Evolutionary conservation across 2,329 filamentous ascomycete species (phyloP).

Genomic region (Fusarium redolens): DNA sequence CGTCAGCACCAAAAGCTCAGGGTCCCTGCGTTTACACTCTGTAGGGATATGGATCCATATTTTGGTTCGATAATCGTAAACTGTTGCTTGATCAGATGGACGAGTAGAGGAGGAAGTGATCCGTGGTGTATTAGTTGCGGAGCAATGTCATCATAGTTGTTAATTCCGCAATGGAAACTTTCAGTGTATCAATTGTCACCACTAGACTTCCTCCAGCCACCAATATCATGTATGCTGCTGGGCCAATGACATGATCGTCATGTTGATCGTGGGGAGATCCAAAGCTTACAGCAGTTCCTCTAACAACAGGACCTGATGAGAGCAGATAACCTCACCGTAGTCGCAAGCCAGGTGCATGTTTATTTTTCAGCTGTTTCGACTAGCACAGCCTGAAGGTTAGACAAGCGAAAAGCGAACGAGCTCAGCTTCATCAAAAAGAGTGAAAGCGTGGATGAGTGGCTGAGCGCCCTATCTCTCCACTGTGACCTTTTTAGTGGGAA

Average conservation of each 20-base stretch:
- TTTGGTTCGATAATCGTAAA: constrained; percentile 2
- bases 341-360: constrained; percentile 3
- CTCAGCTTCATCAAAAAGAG: neutral
- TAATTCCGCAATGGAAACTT: constrained; percentile 17
- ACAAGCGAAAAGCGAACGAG: constrained; percentile 15
- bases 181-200: neutral
- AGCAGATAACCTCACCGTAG: neutral
- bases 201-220: constrained; percentile 16
- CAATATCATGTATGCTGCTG: constrained; percentile 21
- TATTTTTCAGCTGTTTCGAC: constrained; percentile 17
- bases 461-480: constrained; percentile 23
- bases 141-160: constrained; percentile 23
- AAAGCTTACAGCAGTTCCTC: constrained; percentile 6
- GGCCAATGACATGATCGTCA: constrained; percentile 38
- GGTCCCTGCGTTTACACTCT: constrained; percentile 21
- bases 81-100: neutral
- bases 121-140: neutral
- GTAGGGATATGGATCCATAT: constrained; percentile 10
- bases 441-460: constrained; percentile 20
- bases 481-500: constrained; percentile 31
- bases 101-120: neutral
- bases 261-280: constrained; percentile 31
- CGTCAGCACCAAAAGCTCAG: constrained; percentile 39
- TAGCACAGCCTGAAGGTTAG: constrained; percentile 26
- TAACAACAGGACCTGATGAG: neutral